Conservation (phyloP, 139 green algal genomes). For the Ettlia oleoabundans region DNA sequence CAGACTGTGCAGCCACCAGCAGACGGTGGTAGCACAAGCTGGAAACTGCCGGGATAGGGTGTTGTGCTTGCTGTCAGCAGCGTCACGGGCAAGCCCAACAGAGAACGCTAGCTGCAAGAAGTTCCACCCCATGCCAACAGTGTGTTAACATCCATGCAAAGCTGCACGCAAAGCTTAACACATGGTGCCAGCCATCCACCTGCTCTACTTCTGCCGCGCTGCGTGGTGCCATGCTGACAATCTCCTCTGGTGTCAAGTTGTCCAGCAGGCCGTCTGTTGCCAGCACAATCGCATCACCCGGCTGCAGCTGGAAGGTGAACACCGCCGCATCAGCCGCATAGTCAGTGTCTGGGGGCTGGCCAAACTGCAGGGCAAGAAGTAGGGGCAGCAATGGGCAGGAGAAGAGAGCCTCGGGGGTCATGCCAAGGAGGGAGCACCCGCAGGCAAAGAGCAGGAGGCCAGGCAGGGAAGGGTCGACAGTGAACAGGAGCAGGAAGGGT, state of each 20-base stretch:
- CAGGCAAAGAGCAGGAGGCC: too few species aligned
- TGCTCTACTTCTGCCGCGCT: slow-evolving; percentile 39
- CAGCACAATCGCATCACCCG: slow-evolving; percentile 90
- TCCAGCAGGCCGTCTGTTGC: slow-evolving; percentile 97
- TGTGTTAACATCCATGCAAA: background rate
- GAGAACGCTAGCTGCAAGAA: too few species aligned
- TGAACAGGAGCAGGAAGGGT: too few species aligned
- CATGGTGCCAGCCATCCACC: background rate
- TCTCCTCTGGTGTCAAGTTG: slow-evolving; percentile 93
- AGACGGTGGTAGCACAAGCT: too few species aligned
- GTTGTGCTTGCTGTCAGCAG: too few species aligned
- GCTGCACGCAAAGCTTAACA: background rate
- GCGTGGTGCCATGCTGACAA: slow-evolving; percentile 54
- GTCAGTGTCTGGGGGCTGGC: slow-evolving; percentile 27
- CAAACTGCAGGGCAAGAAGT: slow-evolving; percentile 30
- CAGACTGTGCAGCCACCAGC: background rate
- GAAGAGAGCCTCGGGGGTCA: too few species aligned
- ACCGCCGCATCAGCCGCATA: slow-evolving; percentile 12
- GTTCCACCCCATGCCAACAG: too few species aligned
- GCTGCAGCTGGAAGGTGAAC: slow-evolving; percentile 23
- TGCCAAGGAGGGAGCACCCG: too few species aligned
- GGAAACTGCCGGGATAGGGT: too few species aligned
- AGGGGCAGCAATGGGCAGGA: too few species aligned
- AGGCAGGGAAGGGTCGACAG: too few species aligned
- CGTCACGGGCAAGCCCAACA: too few species aligned